Base-by-base conservation (phyloP, 75 land plant genomes). In the Pinus taeda region DNA sequence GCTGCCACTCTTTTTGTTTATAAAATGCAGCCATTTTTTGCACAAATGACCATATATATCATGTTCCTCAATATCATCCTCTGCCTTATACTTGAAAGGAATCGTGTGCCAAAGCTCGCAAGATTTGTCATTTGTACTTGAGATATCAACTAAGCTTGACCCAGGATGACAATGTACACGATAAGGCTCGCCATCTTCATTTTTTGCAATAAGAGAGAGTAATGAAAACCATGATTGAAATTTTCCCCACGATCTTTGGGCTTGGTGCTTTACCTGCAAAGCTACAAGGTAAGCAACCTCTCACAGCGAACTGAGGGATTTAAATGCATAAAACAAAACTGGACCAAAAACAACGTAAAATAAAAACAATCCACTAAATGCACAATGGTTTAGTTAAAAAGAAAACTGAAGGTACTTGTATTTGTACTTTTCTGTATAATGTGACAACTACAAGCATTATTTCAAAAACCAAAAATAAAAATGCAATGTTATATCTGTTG, bases 121-220 rank as follows among this genome's bases (percentile, higher is more conserved):
- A 3, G 74, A 78, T 60, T 79, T 83, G 45, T 90, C 91, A 78
- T 85, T 64, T 55, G 76, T 78, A 77, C 83, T 75, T 56, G 98
- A 90, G 58, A 92, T 74, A 42, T 86, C 85, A 77, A 92, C 88
- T 83, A 90, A 79, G 56, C 83, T 86, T 36, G 91, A 88, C 33
- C 93, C 86, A 55, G 88, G 83, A 58, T 29, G 69, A 76, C 69
- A 93, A 63, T 79, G 88, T 61, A 96, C 81, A 60, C 90, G 81
- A 77, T 88, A 83, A n/a, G 91, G 87, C 76, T 87, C 86, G 2
- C 94, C 96, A 57, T 76, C 63, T 74, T 79, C 78, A 76, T 83
- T 82, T 79, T 79, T 93, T 57, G 97, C 92, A 92, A 84, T 69
- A 78, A 93, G 75, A 63, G 96, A 95, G 75, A 90, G 76, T 70